Base-by-base conservation (phyloP, 192 early-diverging fungal species). In the Phycomyces blakesleeanus region DNA sequence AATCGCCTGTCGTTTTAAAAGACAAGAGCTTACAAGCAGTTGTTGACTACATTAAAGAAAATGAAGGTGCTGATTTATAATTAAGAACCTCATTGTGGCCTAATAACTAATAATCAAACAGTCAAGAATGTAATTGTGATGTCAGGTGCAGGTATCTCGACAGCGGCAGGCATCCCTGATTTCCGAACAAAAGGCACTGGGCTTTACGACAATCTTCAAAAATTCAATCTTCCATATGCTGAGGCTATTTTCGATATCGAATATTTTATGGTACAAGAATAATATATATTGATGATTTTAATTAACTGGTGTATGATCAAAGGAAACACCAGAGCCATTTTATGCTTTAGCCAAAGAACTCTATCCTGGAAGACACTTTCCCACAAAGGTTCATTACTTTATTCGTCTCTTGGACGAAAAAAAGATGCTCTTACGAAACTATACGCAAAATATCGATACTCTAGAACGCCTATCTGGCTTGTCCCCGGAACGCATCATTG, bases 391-490 rank as follows among this genome's bases (percentile, higher is more conserved):
- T 7, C 96, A 98, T 64, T 92, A 94, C 61, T 94, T 98, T 63
- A 80, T 98, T 39, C 79, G 78, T 11, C 78, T 95, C 39, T 67
- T 98, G 27, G 82, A 78, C 16, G 71, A 91, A 27, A 86, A 89
- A 58, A 78, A 84, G 0, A 16, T 91, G 25, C 80, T 98, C 14
- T 76, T 88, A 25, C 76, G 94, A 26, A 88, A 90, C 57, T 97
- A 92, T 72, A 98, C 95, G 21, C 97, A 98, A 72, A 99, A 99
- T 68, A 96, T 99, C 60, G 97, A 99, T 77, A 93, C 88, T 10
- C 74, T 99, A 15, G 97, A 99, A 75, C 85, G 92, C 10, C 63
- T 89, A 0, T 88, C 95, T 9, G 94, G 94, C 8, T 65, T 98
- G 7, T 73, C 76, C 15, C 75, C 79, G 18, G 79, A 87, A 6